Evolutionary conservation across 345 rosid species (phyloP).

Genomic region (Gossypium thurberi): DNA sequence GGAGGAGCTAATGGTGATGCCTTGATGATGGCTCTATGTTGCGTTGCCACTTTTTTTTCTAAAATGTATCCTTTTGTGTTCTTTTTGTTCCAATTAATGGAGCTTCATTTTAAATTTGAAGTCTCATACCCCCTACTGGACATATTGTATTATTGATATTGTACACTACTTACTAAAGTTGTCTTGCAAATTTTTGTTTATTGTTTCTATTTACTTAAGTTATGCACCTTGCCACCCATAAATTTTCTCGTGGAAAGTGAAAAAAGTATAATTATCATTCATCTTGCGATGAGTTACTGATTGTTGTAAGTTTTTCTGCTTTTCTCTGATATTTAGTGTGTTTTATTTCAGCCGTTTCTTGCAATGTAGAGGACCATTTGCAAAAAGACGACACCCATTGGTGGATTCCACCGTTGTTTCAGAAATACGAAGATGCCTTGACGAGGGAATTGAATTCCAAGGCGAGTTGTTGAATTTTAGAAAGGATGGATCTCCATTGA

Average conservation of each 20-base stretch:
- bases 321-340: slow-evolving; percentile 17
- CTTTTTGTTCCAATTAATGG: not conserved
- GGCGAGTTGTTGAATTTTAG: slow-evolving; percentile 80
- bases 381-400: slow-evolving; percentile 78
- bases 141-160: not conserved
- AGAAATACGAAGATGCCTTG: slow-evolving; percentile 72
- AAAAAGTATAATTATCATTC: not conserved
- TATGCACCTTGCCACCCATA: not conserved
- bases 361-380: slow-evolving; percentile 90
- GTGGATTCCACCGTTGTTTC: slow-evolving; percentile 71
- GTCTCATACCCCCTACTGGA: not conserved
- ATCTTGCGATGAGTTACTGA: slow-evolving; percentile 14
- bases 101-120: not conserved
- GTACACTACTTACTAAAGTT: not conserved
- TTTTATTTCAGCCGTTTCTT: slow-evolving; percentile 60
- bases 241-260: not conserved
- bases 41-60: not conserved
- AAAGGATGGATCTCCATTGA: slow-evolving; percentile 75
- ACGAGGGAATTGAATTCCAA: slow-evolving; percentile 71
- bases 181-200: not conserved
- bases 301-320: slow-evolving; percentile 3
- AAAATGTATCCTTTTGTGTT: not conserved
- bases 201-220: not conserved
- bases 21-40: not conserved
- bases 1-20: not conserved